Evolutionary conservation across 2,329 filamentous ascomycete genomes (phyloP), one percentile per base, ranked within the genome.

Genomic region (Geosmithia putterillii): DNA sequence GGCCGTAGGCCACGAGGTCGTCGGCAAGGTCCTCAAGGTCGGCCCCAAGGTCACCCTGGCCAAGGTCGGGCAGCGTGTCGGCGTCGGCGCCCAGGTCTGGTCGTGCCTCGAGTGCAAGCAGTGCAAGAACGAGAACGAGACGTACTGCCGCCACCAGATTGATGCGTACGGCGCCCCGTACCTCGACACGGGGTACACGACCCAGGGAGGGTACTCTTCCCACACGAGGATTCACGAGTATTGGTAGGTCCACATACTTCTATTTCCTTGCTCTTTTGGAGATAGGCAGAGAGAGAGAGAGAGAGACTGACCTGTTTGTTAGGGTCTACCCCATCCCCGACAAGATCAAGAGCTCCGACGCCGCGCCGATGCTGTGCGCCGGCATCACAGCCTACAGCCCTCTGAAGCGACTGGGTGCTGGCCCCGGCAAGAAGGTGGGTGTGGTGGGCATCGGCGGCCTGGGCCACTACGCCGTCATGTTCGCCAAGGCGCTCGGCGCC

Each of bases 321-420:
- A 74, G 70, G 72, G 72, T 75, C 39, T 79, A 76, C 56, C 82
- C 83, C 55, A 89, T 94, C 49, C 87, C 86, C 32, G 84, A 88
- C 25, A 76, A 70, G 42, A 72, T 94, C 39, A 54, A 68, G 9
- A 74, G 70, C 50, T 61, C 65, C 44, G 63, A 80, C 42, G 84
- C 81, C 1, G 86, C 85, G 2, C 84, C 83, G 9, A 87, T 89
- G 83, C 73, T 92, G 51, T 94, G 87, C 62, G 87, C 85, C 36
- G 87, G 87, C 49, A 71, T 94, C 50, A 94, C 87, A 3, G 79
- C 79, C 46, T 94, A 80, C 66, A 83, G 76, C 47, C 86, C 87
- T 1, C 71, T 94, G 14, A 80, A 85, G 49, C 75, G 86, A 41
- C 80, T 88, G 55, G 83, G 83, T 19, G 73, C 74, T 46, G 83